Evolutionary conservation across 2,329 filamentous ascomycete genomes (phyloP).

Genomic region (Neofusicoccum sp.): DNA sequence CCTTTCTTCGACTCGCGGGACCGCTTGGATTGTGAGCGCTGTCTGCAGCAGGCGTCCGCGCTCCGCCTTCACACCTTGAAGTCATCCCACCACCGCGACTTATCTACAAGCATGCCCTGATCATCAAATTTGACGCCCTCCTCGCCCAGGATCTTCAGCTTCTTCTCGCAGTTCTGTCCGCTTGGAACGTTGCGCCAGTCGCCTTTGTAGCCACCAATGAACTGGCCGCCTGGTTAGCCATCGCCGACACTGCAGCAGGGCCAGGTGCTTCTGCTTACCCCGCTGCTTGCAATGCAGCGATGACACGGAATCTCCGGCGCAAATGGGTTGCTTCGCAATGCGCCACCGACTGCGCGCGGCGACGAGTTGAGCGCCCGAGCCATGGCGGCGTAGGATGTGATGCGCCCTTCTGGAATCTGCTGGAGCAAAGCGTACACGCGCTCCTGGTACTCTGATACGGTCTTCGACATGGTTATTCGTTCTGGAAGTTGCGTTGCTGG

Average conservation of each 20-base stretch:
- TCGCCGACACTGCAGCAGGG: neutral
- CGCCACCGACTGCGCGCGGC: conserved; percentile 74
- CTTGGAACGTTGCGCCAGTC: conserved; percentile 60
- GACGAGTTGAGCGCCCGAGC: conserved; percentile 67
- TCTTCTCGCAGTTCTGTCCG: conserved; percentile 62
- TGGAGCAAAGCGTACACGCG: conserved; percentile 69
- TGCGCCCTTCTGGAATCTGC: conserved; percentile 71
- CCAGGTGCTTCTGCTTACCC: conserved; percentile 44
- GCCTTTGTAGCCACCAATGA: conserved; percentile 68
- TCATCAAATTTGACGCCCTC: conserved; percentile 66
- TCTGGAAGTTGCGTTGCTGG: neutral
- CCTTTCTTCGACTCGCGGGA: too few relatives aligned
- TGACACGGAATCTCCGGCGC: conserved; percentile 81
- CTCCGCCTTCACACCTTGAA: conserved; percentile 30
- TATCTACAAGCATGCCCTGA: conserved; percentile 58
- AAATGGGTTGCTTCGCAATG: conserved; percentile 75
- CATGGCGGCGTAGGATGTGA: conserved; percentile 76
- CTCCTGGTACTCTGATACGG: conserved; percentile 34
- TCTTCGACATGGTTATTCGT: conserved; percentile 24
- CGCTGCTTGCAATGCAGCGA: conserved; percentile 71
- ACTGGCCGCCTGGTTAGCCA: conserved; percentile 24
- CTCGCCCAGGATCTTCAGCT: conserved; percentile 57
- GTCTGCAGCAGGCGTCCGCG: too few relatives aligned
- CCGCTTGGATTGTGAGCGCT: too few relatives aligned
- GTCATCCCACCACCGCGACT: conserved; percentile 43